phyloP scores from a whole-genome alignment of 2,329 filamentous ascomycete genomes.

The Aureobasidium sp. region DNA sequence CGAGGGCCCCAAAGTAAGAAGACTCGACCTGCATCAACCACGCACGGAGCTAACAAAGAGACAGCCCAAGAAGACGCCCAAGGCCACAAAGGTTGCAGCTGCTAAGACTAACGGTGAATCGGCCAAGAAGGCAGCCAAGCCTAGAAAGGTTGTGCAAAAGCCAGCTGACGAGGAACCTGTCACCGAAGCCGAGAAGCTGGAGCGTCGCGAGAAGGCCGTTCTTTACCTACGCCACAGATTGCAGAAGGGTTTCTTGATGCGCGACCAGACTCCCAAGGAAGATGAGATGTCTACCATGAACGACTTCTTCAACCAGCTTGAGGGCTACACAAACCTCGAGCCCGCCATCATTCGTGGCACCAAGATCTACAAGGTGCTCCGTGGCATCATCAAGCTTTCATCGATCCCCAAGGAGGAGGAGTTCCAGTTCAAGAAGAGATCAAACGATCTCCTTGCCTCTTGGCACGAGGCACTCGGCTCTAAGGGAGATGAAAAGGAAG shows the following conservation, averaged over 20 bases:
- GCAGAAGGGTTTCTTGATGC: conserved; percentile 84
- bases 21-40: background rate
- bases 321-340: conserved; percentile 73
- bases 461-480: conserved; percentile 72
- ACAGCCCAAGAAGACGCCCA: conserved; percentile 45
- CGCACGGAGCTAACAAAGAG: background rate
- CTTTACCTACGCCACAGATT: conserved; percentile 89
- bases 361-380: conserved; percentile 98
- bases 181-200: conserved; percentile 48
- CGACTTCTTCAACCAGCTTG: conserved; percentile 71
- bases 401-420: conserved; percentile 83
- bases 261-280: conserved; percentile 78
- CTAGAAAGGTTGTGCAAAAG: conserved; percentile 37
- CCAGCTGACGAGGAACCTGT: conserved; percentile 53
- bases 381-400: conserved; percentile 82
- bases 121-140: conserved; percentile 30
- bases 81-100: conserved; percentile 42
- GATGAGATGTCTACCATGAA: conserved; percentile 76
- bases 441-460: conserved; percentile 69
- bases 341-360: conserved; percentile 81
- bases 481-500: conserved; percentile 12
- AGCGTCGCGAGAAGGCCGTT: conserved; percentile 61
- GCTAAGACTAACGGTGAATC: conserved; percentile 34
- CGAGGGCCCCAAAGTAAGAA: conserved; percentile 57
- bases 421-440: conserved; percentile 80